Conservation (phyloP, 352 stramenopile genomes). For the Phytophthora meadii region DNA sequence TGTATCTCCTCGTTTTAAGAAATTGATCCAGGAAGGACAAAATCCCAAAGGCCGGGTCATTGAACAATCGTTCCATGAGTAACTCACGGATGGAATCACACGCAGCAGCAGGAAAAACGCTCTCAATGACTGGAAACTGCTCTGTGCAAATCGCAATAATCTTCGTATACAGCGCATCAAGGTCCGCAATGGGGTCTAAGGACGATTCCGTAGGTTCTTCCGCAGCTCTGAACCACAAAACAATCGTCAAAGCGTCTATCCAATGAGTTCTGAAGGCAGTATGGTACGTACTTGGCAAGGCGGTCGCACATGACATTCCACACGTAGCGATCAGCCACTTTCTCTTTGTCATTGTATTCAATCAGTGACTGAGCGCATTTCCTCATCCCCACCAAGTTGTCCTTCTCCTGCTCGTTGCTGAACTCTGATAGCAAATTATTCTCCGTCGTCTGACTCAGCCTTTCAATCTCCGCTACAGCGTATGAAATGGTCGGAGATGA, state of each 20-base stretch:
- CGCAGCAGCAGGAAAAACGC: constrained; percentile 56
- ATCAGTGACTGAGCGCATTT: constrained; percentile 75
- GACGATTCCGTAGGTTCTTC: constrained; percentile 34
- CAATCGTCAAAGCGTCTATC: too few species aligned
- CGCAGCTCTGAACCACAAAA: constrained; percentile 17
- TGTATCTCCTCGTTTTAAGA: constrained; percentile 45
- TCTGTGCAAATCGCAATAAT: constrained; percentile 71
- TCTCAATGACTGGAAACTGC: constrained; percentile 71
- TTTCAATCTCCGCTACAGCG: constrained; percentile 75
- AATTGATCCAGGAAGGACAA: constrained; percentile 80
- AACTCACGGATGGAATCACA: constrained; percentile 65
- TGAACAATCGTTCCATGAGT: constrained; percentile 76
- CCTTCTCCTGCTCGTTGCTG: constrained; percentile 71
- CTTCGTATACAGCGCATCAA: constrained; percentile 66
- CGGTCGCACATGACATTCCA: constrained; percentile 87
- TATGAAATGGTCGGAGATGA: constrained; percentile 61
- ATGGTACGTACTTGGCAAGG: constrained; percentile 49
- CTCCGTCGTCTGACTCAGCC: constrained; percentile 78
- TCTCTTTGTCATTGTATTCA: constrained; percentile 86
- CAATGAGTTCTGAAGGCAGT: neutral
- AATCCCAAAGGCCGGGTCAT: constrained; percentile 82
- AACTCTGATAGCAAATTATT: constrained; percentile 80
- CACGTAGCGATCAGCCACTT: constrained; percentile 81
- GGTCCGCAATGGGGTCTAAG: constrained; percentile 67
- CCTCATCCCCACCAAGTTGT: constrained; percentile 54